A percentile compares a stretch with the other conserved stretches of the same genome.
Conservation (phyloP, 2,329 filamentous ascomycete species). For the Colletotrichum gigasporum region DNA sequence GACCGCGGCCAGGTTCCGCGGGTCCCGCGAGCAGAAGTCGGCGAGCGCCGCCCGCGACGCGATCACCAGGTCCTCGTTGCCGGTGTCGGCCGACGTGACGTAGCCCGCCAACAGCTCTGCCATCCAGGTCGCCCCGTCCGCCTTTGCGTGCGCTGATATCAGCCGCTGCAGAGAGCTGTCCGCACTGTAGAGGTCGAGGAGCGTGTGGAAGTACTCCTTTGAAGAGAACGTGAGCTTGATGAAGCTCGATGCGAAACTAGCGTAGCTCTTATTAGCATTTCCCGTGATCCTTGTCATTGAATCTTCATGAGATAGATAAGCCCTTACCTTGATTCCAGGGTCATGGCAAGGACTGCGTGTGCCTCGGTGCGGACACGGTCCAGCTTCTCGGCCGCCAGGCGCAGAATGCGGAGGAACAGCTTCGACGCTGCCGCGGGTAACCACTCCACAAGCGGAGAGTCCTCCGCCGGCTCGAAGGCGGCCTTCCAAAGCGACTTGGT, state of each 20-base stretch:
- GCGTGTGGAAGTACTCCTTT: slow-evolving; percentile 63
- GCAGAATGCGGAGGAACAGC: slow-evolving; percentile 63
- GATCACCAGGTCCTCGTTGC: slow-evolving; percentile 78
- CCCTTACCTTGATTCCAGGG: slow-evolving; percentile 57
- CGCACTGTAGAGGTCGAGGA: slow-evolving; percentile 57
- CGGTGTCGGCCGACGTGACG: slow-evolving; percentile 79
- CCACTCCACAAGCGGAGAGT: slow-evolving; percentile 34
- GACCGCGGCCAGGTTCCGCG: slow-evolving; percentile 52
- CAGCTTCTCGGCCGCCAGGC: slow-evolving; percentile 87
- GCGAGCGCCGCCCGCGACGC: slow-evolving; percentile 73
- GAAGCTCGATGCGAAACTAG: slow-evolving; percentile 48
- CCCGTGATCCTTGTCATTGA: neutral
- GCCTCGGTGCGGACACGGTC: slow-evolving; percentile 83
- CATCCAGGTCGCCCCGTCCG: slow-evolving; percentile 51
- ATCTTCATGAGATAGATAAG: neutral
- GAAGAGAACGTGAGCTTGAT: slow-evolving; percentile 63
- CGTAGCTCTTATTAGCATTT: slow-evolving; percentile 31
- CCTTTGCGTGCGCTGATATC: slow-evolving; percentile 46
- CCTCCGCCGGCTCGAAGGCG: slow-evolving; percentile 26
- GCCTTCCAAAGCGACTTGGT: slow-evolving; percentile 69
- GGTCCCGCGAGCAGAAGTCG: slow-evolving; percentile 57
- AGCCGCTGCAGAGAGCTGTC: slow-evolving; percentile 45
- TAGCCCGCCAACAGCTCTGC: slow-evolving; percentile 70
- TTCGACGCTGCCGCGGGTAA: slow-evolving; percentile 42
- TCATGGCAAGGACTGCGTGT: slow-evolving; percentile 60